Percentiles rank a stretch among this genome's conserved stretches.
Evolutionary conservation across 345 rosid species (phyloP).

Genomic region (Eucalyptus lansdowneana): DNA sequence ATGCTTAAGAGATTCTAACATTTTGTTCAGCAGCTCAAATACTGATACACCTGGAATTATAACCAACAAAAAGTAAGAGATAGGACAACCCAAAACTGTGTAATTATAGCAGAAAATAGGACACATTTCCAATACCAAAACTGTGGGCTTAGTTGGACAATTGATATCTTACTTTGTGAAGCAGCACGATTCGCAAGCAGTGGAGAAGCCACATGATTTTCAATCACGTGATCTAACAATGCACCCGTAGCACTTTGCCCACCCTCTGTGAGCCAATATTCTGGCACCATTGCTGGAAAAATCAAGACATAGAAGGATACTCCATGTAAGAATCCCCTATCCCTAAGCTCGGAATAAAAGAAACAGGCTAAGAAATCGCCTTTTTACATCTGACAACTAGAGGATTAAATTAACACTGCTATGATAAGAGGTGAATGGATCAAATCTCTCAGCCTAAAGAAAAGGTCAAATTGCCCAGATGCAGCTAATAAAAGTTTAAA

Average conservation of each 20-base stretch:
- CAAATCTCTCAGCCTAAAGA: not conserved
- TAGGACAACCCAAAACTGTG: not conserved
- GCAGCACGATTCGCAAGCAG: conserved; percentile 89
- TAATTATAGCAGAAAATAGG: not conserved
- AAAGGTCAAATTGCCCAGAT: not conserved
- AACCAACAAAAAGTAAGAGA: not conserved
- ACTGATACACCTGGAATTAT: conserved; percentile 47
- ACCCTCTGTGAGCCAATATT: conserved; percentile 95
- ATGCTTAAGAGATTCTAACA: conserved; percentile 37
- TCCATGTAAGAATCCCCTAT: not conserved
- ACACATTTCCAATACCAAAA: not conserved
- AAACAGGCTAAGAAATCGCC: not conserved
- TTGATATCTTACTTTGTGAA: conserved; percentile 45
- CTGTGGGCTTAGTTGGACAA: not conserved
- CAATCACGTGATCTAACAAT: conserved; percentile 69
- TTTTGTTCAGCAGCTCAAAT: conserved; percentile 61
- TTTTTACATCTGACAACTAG: not conserved
- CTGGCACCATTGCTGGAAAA: conserved; percentile 75
- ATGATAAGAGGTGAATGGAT: not conserved
- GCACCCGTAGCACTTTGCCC: conserved; percentile 99
- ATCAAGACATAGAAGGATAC: not conserved
- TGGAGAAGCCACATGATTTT: conserved; percentile 84
- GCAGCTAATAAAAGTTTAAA: not conserved
- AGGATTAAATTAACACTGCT: not conserved
- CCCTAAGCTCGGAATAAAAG: not conserved